These are phyloP conservation scores for Exidia glandulosa DNA, from an alignment of 768 basidiomycete genomes.

Conservation along the genomic window DNA sequence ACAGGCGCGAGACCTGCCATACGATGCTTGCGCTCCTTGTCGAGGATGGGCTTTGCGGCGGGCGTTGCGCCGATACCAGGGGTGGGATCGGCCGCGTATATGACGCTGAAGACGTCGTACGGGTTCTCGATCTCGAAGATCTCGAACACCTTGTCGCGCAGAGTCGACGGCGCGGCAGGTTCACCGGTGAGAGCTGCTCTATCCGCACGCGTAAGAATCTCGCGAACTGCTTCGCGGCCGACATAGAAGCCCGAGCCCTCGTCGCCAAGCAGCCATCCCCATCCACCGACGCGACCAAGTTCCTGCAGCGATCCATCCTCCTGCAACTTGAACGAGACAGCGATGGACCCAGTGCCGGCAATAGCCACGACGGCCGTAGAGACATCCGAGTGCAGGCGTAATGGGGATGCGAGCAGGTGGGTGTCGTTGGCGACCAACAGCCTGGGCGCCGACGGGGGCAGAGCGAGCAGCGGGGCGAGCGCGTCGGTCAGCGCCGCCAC, in stretches of 20 bases:
- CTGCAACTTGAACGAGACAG: constrained; percentile 48
- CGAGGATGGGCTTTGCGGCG: constrained; percentile 2
- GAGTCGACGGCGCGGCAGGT: neutral
- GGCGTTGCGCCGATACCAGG: constrained; percentile 12
- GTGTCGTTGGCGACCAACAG: constrained; percentile 73
- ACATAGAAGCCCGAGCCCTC: constrained; percentile 77
- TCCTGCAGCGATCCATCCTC: constrained; percentile 33
- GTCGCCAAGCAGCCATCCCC: constrained; percentile 79
- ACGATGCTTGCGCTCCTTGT: constrained; percentile 51
- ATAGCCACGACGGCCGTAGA: constrained; percentile 60
- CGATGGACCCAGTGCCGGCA: constrained; percentile 72
- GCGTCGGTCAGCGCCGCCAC: constrained; percentile 42
- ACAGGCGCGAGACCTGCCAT: constrained; percentile 63
- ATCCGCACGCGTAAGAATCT: constrained; percentile 26
- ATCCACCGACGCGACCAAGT: constrained; percentile 63
- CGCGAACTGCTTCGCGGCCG: constrained; percentile 63
- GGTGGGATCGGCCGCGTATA: constrained; percentile 52
- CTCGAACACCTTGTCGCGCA: constrained; percentile 3
- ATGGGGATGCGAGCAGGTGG: constrained; percentile 71
- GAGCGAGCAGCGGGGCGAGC: constrained; percentile 44
- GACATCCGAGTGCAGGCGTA: constrained; percentile 49
- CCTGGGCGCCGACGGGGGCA: constrained; percentile 38
- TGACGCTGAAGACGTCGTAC: constrained; percentile 51
- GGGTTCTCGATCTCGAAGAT: constrained; percentile 45
- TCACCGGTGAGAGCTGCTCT: constrained; percentile 1